Evolutionary conservation across 139 green algal genomes (phyloP).

Genomic region (Chlorella vulgaris): DNA sequence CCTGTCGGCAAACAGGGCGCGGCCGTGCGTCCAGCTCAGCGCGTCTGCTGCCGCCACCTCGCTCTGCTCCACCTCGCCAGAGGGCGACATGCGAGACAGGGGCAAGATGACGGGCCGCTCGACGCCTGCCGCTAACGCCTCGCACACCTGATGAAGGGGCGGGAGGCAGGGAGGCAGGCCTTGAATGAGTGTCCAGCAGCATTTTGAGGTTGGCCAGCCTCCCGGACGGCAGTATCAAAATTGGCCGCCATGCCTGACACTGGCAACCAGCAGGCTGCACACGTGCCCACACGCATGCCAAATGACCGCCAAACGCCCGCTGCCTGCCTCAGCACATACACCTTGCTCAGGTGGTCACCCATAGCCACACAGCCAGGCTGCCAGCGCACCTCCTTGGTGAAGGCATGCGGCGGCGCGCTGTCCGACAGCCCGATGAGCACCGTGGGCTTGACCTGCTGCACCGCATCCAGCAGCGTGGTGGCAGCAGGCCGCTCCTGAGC

Average conservation of each 20-base stretch:
- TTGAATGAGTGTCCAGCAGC: background rate
- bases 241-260: too few species aligned
- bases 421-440: conserved; percentile 73
- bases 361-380: too few species aligned
- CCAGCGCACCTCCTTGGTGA: conserved; percentile 55
- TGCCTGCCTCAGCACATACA: too few species aligned
- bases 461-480: conserved; percentile 63
- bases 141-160: conserved; percentile 3
- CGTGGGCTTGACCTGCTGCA: conserved; percentile 76
- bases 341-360: too few species aligned
- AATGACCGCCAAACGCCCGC: too few species aligned
- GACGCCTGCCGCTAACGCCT: conserved; percentile 54
- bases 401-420: conserved; percentile 42
- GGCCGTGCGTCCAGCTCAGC: conserved; percentile 65
- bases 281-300: too few species aligned
- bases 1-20: conserved; percentile 41
- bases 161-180: background rate
- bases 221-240: too few species aligned
- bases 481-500: conserved; percentile 47
- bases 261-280: too few species aligned
- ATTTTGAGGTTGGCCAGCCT: too few species aligned
- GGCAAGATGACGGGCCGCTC: conserved; percentile 80
- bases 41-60: conserved; percentile 71
- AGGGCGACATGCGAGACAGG: conserved; percentile 51
- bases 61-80: conserved; percentile 18